A percentile compares a stretch with the other conserved stretches of the same genome.
Conservation (phyloP, 2,329 filamentous ascomycete species). For the Atkinsonella hypoxylon region DNA sequence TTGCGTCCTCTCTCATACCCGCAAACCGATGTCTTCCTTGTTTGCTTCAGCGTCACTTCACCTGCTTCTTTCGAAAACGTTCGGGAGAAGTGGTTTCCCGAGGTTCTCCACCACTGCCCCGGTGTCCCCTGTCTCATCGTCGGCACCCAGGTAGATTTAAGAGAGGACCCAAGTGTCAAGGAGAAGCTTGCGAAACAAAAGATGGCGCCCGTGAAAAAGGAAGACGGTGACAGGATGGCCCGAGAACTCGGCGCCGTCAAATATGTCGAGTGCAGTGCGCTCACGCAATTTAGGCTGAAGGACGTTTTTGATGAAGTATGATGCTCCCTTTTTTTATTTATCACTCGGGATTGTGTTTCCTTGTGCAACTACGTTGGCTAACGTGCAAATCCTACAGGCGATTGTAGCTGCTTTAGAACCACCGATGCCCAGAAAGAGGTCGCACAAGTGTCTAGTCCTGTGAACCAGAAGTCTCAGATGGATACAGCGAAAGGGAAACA, state of each 20-base stretch:
- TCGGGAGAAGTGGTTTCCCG: conserved; percentile 96
- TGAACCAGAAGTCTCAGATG: conserved; percentile 22
- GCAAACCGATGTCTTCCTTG: conserved; percentile 96
- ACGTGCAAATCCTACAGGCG: conserved; percentile 44
- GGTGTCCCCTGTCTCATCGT: conserved; percentile 97
- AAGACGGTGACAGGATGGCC: conserved; percentile 92
- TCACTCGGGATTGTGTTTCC: neutral
- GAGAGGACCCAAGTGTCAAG: conserved; percentile 74
- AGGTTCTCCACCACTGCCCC: conserved; percentile 97
- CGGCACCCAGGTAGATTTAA: conserved; percentile 91
- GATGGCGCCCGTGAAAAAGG: conserved; percentile 83
- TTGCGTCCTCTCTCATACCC: conserved; percentile 94
- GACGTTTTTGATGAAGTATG: conserved; percentile 97
- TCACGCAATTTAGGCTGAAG: conserved; percentile 98
- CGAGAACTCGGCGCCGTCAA: conserved; percentile 96
- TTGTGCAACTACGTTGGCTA: neutral
- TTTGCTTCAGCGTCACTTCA: conserved; percentile 97
- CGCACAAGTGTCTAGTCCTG: conserved; percentile 57
- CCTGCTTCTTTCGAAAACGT: conserved; percentile 99
- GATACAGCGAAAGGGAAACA: conserved; percentile 4
- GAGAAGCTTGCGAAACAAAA: conserved; percentile 94
- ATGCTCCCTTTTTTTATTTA: neutral
- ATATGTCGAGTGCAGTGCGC: conserved; percentile 95
- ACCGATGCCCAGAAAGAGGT: conserved; percentile 67
- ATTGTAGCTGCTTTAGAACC: conserved; percentile 94